A percentile compares a stretch with the other conserved stretches of the same genome.
These are phyloP conservation scores for Moniliella sp. DNA, from an alignment of 1,284 basidiomycete species.

Conservation along the genomic window DNA sequence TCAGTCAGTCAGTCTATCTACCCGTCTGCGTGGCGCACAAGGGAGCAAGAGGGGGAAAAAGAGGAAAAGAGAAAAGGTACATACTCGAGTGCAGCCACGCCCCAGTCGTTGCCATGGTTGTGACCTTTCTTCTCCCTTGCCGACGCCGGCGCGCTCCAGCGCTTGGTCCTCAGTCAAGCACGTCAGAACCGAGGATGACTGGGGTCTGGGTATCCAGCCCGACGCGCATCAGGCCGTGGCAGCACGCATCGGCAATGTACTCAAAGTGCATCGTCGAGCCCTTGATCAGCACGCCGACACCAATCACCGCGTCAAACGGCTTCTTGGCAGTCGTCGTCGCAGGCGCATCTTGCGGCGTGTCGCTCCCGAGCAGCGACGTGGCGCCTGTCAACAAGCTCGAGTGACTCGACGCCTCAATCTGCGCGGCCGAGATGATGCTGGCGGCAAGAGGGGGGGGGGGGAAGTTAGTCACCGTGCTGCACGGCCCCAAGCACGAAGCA, in stretches of 20 bases:
- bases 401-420: slow-evolving; percentile 51
- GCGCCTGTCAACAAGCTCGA: slow-evolving; percentile 61
- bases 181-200: slow-evolving; percentile 80
- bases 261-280: slow-evolving; percentile 37
- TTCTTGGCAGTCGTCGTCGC: background rate
- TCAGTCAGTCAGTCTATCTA: too few species aligned
- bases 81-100: slow-evolving; percentile 65
- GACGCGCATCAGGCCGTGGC: slow-evolving; percentile 79
- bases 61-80: slow-evolving; percentile 3
- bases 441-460: too few species aligned
- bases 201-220: slow-evolving; percentile 78
- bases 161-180: slow-evolving; percentile 83
- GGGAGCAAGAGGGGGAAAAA: too few species aligned
- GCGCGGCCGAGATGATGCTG: slow-evolving; percentile 66
- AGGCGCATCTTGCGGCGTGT: slow-evolving; percentile 1
- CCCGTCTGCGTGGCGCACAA: too few species aligned
- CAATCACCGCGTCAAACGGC: slow-evolving; percentile 65
- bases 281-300: slow-evolving; percentile 92
- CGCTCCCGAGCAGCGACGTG: slow-evolving; percentile 22
- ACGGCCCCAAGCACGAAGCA: too few species aligned
- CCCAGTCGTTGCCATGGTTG: slow-evolving; percentile 93
- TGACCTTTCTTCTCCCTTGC: slow-evolving; percentile 53
- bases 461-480: too few species aligned
- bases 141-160: slow-evolving; percentile 63
- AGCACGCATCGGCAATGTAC: slow-evolving; percentile 82